Evolutionary conservation across 2,329 filamentous ascomycete genomes (phyloP).

Genomic region (Botrytis tulipae): DNA sequence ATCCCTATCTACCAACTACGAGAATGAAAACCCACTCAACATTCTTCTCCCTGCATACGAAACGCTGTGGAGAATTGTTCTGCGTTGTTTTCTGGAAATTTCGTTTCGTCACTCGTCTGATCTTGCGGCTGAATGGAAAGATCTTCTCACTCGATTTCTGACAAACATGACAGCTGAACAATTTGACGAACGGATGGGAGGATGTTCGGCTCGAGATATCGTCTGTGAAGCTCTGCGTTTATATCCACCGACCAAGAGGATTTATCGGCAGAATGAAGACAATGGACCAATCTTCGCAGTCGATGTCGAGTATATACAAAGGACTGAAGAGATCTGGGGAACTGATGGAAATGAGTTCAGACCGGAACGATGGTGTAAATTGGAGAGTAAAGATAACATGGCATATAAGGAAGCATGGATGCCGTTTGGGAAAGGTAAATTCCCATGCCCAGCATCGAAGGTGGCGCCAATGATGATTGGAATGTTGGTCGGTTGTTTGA

Average conservation of each 20-base stretch:
- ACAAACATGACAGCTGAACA: background rate
- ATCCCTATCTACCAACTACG: background rate
- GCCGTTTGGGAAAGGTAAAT: slow-evolving; percentile 16
- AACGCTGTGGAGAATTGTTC: slow-evolving; percentile 23
- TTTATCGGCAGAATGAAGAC: slow-evolving; percentile 10
- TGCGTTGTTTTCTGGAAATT: slow-evolving; percentile 21
- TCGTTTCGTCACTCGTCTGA: background rate
- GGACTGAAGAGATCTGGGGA: slow-evolving; percentile 12
- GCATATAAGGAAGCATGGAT: slow-evolving; percentile 14
- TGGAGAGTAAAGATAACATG: background rate
- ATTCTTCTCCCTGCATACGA: slow-evolving; percentile 25
- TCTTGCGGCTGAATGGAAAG: background rate
- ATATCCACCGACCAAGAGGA: slow-evolving; percentile 16
- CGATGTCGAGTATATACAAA: slow-evolving; percentile 17
- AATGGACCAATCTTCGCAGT: background rate
- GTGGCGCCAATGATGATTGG: slow-evolving; percentile 20
- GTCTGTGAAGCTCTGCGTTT: slow-evolving; percentile 17
- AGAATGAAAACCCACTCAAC: slow-evolving; percentile 19
- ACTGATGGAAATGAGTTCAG: background rate
- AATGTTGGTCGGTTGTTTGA: slow-evolving; percentile 13
- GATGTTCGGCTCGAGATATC: background rate
- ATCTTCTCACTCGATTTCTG: background rate
- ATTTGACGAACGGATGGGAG: background rate
- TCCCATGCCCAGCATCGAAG: slow-evolving; percentile 10
- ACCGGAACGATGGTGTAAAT: slow-evolving; percentile 5